Base-by-base conservation (phyloP, 108 stramenopile species). In the Skeletonema grethae region DNA sequence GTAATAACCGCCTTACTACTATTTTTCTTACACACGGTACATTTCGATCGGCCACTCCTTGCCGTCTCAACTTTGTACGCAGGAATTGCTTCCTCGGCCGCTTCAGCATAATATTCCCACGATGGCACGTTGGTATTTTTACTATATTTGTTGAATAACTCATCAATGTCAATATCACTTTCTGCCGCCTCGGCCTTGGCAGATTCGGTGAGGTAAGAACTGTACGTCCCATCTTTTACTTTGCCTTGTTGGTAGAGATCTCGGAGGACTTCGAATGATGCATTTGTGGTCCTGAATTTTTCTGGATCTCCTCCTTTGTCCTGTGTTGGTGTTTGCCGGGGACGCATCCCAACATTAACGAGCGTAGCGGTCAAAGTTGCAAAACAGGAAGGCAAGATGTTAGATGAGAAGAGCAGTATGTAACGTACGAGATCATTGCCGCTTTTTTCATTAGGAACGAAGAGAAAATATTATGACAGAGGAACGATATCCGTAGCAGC, bases 241-340 rank as follows among this genome's bases (percentile, higher is more conserved):
- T 31, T 31, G 10, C 56, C 16, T 32, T 74, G 66, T 20, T 72
- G 53, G 72, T 65, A 81, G 28, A 85, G 10, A 31, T 63, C 71
- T 0, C 82, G 46, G 15, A 87, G 53, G 11, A 82, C 69, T 61
- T 82, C 82, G 57, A 83, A 87, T 32, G 82, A 55, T 7, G 72
- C 69, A 16, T 77, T 79, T 7, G 85, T 64, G 13, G 46, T 38
- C 8, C 84, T 79, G 24, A 87, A 87, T 11, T 28, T 34, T 4
- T 41, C 64, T n/a, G 82, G 64, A 38, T 87, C 84, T 9, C 87
- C 87, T 2, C 87, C 87, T 75, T 87, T 87, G 75, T 87, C 87
- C 58, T 81, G 80, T 34, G 7, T 1, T 34, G 4, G 7, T 28
- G 25, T 28, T 28, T 1, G 1, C 25, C 25, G 25, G 25, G 25